Conservation (phyloP, 768 basidiomycete species). For the Collybia nuda region DNA sequence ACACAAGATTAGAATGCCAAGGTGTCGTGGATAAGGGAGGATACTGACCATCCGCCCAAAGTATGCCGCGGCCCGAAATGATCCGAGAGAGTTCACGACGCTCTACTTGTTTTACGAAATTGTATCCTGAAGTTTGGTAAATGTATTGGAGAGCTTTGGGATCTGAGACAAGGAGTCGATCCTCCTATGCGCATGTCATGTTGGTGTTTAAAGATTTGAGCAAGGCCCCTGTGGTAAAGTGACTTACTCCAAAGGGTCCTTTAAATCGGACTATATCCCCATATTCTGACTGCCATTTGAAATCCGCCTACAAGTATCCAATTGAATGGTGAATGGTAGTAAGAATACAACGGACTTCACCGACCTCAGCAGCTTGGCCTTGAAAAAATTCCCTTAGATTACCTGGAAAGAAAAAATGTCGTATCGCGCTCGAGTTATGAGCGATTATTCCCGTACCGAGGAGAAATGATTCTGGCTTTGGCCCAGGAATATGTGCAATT, state of each 20-base stretch:
- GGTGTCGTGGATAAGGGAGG: too few relatives aligned
- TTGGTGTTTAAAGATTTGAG: conserved; percentile 1
- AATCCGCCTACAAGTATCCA: conserved; percentile 30
- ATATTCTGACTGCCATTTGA: conserved; percentile 43
- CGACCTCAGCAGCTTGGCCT: conserved; percentile 32
- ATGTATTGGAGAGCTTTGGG: conserved; percentile 49
- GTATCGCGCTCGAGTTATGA: neutral
- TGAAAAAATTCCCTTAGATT: conserved; percentile 28
- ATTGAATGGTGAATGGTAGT: conserved; percentile 8
- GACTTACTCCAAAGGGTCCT: conserved; percentile 34
- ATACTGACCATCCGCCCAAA: conserved; percentile 39
- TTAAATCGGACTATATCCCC: conserved; percentile 39
- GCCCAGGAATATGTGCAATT: conserved; percentile 33
- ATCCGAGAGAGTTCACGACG: conserved; percentile 34
- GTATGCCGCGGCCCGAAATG: conserved; percentile 32
- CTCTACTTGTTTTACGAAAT: conserved; percentile 38
- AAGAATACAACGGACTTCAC: conserved; percentile 7
- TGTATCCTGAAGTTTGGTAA: conserved; percentile 41
- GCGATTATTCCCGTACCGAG: conserved; percentile 27
- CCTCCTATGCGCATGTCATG: conserved; percentile 26
- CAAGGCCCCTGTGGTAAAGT: neutral
- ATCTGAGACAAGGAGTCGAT: conserved; percentile 45
- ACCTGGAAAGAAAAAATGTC: conserved; percentile 11
- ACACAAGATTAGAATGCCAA: conserved; percentile 1
- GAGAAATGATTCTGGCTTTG: conserved; percentile 34